These are phyloP conservation scores for Nicotiana sylvestris DNA, from an alignment of 257 asterid species.

Conservation along the genomic window DNA sequence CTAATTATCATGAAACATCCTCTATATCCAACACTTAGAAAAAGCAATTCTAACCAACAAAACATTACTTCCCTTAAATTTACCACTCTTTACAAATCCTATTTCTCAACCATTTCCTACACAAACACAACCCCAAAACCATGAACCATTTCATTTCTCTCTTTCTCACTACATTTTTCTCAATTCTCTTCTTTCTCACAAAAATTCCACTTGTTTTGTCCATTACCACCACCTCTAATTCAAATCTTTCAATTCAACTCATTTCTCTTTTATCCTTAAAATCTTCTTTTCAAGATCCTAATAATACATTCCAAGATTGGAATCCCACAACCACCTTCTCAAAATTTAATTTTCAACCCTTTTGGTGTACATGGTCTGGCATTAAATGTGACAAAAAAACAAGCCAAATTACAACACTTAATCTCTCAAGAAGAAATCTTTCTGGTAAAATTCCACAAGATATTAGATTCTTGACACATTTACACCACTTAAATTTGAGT, in stretches of 20 bases:
- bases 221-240: not conserved
- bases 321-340: constrained; percentile 34
- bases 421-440: constrained; percentile 64
- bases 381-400: constrained; percentile 52
- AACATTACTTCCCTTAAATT: constrained; percentile 58
- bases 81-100: constrained; percentile 20
- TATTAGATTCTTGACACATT: constrained; percentile 38
- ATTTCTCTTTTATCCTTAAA: constrained; percentile 56
- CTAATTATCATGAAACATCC: constrained; percentile 58
- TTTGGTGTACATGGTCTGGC: constrained; percentile 86
- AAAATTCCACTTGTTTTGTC: constrained; percentile 10
- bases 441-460: constrained; percentile 58
- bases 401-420: constrained; percentile 39
- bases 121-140: constrained; percentile 19
- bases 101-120: not conserved
- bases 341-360: constrained; percentile 30
- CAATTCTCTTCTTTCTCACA: constrained; percentile 16
- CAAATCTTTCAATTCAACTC: constrained; percentile 42
- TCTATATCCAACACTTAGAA: constrained; percentile 52
- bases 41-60: constrained; percentile 57
- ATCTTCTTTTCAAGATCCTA: constrained; percentile 65
- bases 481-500: constrained; percentile 67
- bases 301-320: constrained; percentile 61
- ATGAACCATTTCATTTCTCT: not conserved
- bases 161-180: constrained; percentile 12